Base-by-base conservation (phyloP, 768 basidiomycete species). In the Podaxis carcinomalis region DNA sequence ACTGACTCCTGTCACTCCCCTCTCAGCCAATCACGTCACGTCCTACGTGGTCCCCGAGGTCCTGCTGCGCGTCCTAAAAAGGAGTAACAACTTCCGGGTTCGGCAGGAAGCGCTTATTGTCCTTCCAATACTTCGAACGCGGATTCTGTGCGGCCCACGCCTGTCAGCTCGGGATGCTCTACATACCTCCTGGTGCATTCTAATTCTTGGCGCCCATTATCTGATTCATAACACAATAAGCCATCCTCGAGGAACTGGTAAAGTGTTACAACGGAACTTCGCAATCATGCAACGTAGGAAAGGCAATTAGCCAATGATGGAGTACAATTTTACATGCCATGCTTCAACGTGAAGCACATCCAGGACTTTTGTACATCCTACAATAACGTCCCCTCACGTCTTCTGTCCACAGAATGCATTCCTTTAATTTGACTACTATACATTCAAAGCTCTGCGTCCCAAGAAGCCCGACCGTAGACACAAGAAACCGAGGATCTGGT, bases 41-140 rank as follows among this genome's bases (percentile, higher is more conserved):
- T 11, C 1, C 9, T 49, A 27, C 2, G 25, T 49, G 47, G 47
- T 49, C 11, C 13, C 23, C 10, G 47, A 23, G 51, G 51, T 52
- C 51, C 13, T 32, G 11, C 51, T 37, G 9, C 19, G 37, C 35
- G 37, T 60, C 59, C 51, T 21, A 53, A 60, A 53, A 60, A 60
- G 59, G 59, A n/a, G 51, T n/a, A 23, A 37, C 10, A 28, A 32
- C 7, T 53, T 16, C 59, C 59, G 47, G 23, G 51, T 52, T 44
- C 40, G 51, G 58, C 50, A 27, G 23, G 19, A 6, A 44, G 42
- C 42, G 42, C 23, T 11, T 23, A 49, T 49, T 23, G 47, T 49
- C n/a, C 19, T n/a, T 44, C 5, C 19, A 16, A 16, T 44, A 21
- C 42, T 44, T 44, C 19, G 2, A 9, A 19, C 42, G 16, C 42